Conservation (phyloP, 305 asterid species). For the Solanum chacoense region DNA sequence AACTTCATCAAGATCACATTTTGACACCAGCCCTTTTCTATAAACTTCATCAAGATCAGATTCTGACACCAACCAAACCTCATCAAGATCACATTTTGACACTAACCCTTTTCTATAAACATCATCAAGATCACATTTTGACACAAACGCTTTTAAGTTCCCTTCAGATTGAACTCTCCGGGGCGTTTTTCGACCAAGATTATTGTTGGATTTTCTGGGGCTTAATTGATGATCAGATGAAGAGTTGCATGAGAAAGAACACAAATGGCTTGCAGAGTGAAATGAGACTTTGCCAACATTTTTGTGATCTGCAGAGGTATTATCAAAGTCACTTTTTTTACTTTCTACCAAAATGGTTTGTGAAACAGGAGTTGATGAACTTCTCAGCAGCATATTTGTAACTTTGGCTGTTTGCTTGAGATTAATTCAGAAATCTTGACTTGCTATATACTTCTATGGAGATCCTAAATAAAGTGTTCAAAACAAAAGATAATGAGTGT, state of each 20-base stretch:
- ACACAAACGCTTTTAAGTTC: not conserved
- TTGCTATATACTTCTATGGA: not conserved
- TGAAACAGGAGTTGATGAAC: not conserved
- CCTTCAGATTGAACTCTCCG: not conserved
- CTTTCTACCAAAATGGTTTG: not conserved
- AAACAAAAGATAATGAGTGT: not conserved
- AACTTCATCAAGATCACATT: not conserved
- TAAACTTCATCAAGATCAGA: not conserved
- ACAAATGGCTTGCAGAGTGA: not conserved
- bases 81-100: not conserved
- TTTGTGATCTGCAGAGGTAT: not conserved
- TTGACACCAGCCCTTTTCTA: not conserved
- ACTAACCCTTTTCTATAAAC: not conserved
- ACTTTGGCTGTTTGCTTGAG: not conserved
- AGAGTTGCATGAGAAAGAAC: not conserved
- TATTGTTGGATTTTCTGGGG: not conserved
- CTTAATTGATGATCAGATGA: not conserved
- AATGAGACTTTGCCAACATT: not conserved
- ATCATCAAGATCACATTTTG: not conserved
- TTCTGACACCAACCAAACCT: not conserved
- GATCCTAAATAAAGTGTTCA: not conserved
- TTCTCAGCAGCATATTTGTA: not conserved
- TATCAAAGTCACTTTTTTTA: not conserved
- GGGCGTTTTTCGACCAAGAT: not conserved
- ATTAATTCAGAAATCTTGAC: not conserved